Base-by-base conservation (phyloP, 1,284 basidiomycete genomes). In the Fomitopsis schrenkii region DNA sequence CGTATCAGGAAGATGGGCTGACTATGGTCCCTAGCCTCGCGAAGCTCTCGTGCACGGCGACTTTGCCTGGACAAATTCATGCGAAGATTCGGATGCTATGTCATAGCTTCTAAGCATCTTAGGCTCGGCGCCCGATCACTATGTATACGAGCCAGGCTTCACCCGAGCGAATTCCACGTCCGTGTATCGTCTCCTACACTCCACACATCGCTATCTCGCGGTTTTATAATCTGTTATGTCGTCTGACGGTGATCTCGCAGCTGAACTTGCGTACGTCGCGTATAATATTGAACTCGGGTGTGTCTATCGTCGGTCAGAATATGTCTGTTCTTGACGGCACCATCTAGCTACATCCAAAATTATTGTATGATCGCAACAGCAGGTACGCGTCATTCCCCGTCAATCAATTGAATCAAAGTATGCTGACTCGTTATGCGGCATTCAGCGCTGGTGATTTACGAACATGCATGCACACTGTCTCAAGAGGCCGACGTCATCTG, bases 401-500 rank as follows among this genome's bases (percentile, higher is more conserved):
- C 19, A 0, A 33, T 2, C 30, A 33, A 22, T 22, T 22, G 22
- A 8, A 33, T 8, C 30, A 33, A 33, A 5, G 44, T 22, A 14
- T 17, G 14, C 46, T 14, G n/a, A 30, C 48, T 14, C 6, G 30
- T 48, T 10, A 48, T 4, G 6, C n/a, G n/a, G 2, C n/a, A 7
- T 35, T 14, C 52, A 59, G 58, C 58, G 19, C 26, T 59, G 8
- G 15, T 59, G 3, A 26, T 55, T 14, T 59, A 55, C 33, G 58
- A 59, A 36, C 30, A 59, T 55, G 9, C 44, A 6, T 42, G 41
- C 17, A 59, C 58, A 17, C 12, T 59, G 9, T 44, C 58, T n/a
- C 58, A 59, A 55, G 58, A 59, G 42, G 17, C 38, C 28, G 58
- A 59, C 14, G 40, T 59, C 17, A 38, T 59, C 3, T 59, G 58